These are phyloP conservation scores for Forsythia viridissima DNA, from an alignment of 257 asterid genomes.

Conservation along the genomic window DNA sequence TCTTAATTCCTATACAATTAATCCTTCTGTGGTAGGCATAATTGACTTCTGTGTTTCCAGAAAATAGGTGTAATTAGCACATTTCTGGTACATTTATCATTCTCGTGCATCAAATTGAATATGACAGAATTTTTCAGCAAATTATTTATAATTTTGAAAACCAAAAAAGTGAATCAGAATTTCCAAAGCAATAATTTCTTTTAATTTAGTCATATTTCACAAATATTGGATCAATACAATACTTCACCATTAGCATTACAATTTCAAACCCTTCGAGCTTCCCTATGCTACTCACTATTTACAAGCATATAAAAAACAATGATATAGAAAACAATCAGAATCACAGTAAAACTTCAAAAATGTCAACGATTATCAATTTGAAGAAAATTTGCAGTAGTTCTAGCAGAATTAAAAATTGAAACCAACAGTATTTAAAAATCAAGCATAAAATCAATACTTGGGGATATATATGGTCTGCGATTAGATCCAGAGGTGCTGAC, in stretches of 20 bases:
- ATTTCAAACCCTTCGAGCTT: not conserved
- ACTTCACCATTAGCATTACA: not conserved
- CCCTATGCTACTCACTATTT: not conserved
- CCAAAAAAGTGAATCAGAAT: not conserved
- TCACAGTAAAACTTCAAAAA: not conserved
- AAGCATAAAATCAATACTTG: conserved; percentile 36
- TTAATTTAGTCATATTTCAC: not conserved
- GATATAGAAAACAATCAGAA: conserved; percentile 15
- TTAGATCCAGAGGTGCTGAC: conserved; percentile 61
- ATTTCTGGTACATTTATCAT: not conserved
- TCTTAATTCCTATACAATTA: not conserved
- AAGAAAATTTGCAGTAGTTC: not conserved
- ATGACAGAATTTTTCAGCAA: not conserved
- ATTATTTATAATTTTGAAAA: not conserved
- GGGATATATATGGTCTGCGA: conserved; percentile 75
- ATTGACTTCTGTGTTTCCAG: not conserved
- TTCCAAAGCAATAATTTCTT: not conserved
- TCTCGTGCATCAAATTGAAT: conserved; percentile 4
- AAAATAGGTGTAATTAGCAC: not conserved
- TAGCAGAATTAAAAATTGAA: not conserved
- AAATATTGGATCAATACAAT: not conserved
- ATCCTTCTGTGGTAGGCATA: not conserved
- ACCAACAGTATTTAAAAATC: not conserved
- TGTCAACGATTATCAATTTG: not conserved
- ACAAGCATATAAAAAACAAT: not conserved